These are phyloP conservation scores for Saccharomycopsis phalli DNA, from an alignment of 1,139 yeast genomes.

Conservation along the genomic window DNA sequence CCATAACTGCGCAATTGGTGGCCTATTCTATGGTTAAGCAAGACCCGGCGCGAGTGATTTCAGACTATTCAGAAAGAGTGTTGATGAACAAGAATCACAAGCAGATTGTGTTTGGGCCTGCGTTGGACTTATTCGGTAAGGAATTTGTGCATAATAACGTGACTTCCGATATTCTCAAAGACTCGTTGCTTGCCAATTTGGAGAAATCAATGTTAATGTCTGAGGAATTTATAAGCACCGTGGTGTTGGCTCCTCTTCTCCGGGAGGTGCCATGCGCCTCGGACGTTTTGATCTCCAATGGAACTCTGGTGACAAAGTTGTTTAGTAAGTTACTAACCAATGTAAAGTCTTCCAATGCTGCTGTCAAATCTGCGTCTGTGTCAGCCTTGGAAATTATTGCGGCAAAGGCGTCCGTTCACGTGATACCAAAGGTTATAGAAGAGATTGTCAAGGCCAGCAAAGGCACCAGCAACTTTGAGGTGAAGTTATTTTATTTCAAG, in stretches of 20 bases:
- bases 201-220: slow-evolving; percentile 77
- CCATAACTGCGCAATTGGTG: slow-evolving; percentile 21
- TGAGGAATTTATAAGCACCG: slow-evolving; percentile 49
- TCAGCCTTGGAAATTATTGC: slow-evolving; percentile 29
- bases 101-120: slow-evolving; percentile 11
- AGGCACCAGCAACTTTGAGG: slow-evolving; percentile 57
- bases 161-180: slow-evolving; percentile 34
- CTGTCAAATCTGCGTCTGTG: slow-evolving; percentile 47
- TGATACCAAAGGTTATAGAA: slow-evolving; percentile 37
- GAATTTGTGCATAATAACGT: slow-evolving; percentile 28
- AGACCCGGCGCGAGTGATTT: too few species aligned
- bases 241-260: slow-evolving; percentile 38
- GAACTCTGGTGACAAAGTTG: slow-evolving; percentile 39
- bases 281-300: slow-evolving; percentile 5
- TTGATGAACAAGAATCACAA: slow-evolving; percentile 26
- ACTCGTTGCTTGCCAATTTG: slow-evolving; percentile 46
- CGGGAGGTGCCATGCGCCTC: slow-evolving; percentile 30
- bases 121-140: slow-evolving; percentile 26
- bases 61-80: slow-evolving; percentile 25
- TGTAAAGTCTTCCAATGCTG: slow-evolving; percentile 63
- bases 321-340: slow-evolving; percentile 52
- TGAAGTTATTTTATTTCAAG: too few species aligned
- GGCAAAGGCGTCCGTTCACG: slow-evolving; percentile 21
- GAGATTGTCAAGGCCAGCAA: slow-evolving; percentile 54
- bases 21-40: slow-evolving; percentile 22